These are phyloP conservation scores for Alternaria metachromatica DNA, from an alignment of 2,329 filamentous ascomycete species.

Conservation along the genomic window DNA sequence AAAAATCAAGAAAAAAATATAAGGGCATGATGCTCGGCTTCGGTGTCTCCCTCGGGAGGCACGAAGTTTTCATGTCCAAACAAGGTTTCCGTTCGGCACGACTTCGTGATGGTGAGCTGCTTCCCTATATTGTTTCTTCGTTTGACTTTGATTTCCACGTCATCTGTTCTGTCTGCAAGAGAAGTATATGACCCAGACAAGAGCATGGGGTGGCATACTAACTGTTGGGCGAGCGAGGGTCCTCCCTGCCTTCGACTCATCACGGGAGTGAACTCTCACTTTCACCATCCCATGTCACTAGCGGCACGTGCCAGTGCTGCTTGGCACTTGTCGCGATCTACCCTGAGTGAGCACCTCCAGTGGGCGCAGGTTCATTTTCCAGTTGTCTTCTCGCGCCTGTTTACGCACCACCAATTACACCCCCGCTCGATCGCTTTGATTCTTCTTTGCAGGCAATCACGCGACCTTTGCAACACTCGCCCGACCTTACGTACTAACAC, in stretches of 20 bases:
- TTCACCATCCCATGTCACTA: neutral
- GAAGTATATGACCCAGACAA: neutral
- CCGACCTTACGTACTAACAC: neutral
- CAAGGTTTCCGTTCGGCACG: neutral
- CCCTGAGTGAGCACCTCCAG: neutral
- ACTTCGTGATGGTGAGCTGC: slow-evolving; percentile 1
- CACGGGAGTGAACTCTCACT: neutral
- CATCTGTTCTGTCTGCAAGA: neutral
- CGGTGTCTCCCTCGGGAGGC: slow-evolving; percentile 12
- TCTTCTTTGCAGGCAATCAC: neutral
- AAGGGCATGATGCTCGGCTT: slow-evolving; percentile 44
- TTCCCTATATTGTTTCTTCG: neutral
- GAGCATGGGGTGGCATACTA: neutral
- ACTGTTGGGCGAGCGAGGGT: neutral
- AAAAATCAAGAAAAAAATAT: slow-evolving; percentile 42
- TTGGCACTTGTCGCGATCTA: neutral
- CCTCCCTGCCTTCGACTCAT: neutral
- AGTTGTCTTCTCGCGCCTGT: neutral
- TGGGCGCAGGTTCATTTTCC: neutral
- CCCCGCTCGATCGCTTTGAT: neutral
- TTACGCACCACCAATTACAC: neutral
- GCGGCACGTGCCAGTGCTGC: neutral
- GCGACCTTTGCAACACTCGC: neutral
- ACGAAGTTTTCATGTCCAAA: slow-evolving; percentile 40
- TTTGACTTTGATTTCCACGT: neutral